Conservation (phyloP, 2,329 filamentous ascomycete genomes). For the Leptographium procerum region DNA sequence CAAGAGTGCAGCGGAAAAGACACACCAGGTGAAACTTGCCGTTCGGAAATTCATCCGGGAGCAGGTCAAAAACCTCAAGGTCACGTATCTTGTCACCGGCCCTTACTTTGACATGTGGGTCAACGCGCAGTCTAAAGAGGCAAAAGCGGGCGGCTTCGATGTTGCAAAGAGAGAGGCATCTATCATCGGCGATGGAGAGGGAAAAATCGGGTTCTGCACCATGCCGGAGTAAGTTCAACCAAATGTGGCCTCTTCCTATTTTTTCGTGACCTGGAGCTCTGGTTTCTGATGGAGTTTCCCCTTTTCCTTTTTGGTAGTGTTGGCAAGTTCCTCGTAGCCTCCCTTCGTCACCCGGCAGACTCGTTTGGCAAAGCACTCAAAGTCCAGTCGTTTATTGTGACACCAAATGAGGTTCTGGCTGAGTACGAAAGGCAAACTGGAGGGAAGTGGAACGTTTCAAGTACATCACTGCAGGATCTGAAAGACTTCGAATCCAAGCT, state of each 20-base stretch:
- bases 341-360: constrained; percentile 43
- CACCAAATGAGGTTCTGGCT: constrained; percentile 48
- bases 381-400: constrained; percentile 61
- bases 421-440: constrained; percentile 59
- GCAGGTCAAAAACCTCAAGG: constrained; percentile 39
- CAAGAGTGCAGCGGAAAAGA: constrained; percentile 46
- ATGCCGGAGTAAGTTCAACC: constrained; percentile 49
- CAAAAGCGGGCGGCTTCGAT: constrained; percentile 46
- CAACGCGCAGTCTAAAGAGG: constrained; percentile 22
- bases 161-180: constrained; percentile 43
- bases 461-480: constrained; percentile 42
- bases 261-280: neutral
- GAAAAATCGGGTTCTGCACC: constrained; percentile 54
- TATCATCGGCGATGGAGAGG: constrained; percentile 50
- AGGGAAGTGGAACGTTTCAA: constrained; percentile 40
- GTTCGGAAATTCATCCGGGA: constrained; percentile 50
- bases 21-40: constrained; percentile 59
- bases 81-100: constrained; percentile 60
- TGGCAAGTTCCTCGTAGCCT: constrained; percentile 52
- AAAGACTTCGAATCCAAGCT: constrained; percentile 44
- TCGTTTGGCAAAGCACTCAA: constrained; percentile 47
- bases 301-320: constrained; percentile 25
- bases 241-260: neutral
- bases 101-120: constrained; percentile 58
- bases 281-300: neutral